A percentile compares a stretch with the other conserved stretches of the same genome.
Conservation (phyloP, 805 yeast species). For the Maudiozyma serrabonitensis region DNA sequence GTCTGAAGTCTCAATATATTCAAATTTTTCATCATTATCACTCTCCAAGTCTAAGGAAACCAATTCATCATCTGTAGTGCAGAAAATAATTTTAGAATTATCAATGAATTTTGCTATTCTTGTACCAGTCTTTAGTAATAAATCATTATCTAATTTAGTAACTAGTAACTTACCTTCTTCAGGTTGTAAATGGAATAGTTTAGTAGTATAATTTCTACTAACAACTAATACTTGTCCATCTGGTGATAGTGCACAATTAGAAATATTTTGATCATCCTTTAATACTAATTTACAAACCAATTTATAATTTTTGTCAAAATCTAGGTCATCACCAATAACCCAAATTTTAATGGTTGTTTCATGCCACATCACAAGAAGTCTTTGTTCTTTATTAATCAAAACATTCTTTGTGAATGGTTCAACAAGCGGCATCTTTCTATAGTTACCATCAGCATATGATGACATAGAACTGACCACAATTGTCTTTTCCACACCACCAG, state of each 20-base stretch:
- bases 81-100: conserved; percentile 37
- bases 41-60: conserved; percentile 35
- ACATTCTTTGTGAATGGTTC: conserved; percentile 49
- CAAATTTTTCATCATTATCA: conserved; percentile 35
- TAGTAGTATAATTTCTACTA: conserved; percentile 57
- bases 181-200: conserved; percentile 52
- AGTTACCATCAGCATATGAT: conserved; percentile 61
- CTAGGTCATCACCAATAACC: conserved; percentile 38
- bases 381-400: conserved; percentile 36
- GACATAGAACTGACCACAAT: conserved; percentile 53
- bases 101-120: conserved; percentile 41
- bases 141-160: conserved; percentile 38
- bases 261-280: conserved; percentile 72
- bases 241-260: conserved; percentile 54
- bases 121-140: conserved; percentile 42
- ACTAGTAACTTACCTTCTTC: conserved; percentile 33
- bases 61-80: conserved; percentile 56
- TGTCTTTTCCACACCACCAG: conserved; percentile 77
- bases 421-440: conserved; percentile 54
- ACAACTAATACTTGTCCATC: conserved; percentile 63
- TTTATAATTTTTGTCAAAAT: conserved; percentile 29
- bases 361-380: conserved; percentile 65
- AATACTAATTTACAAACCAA: conserved; percentile 57
- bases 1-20: conserved; percentile 26
- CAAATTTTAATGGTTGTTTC: conserved; percentile 74